Conservation (phyloP, 192 early-diverging fungal genomes). For the Oehlia diaphana region DNA sequence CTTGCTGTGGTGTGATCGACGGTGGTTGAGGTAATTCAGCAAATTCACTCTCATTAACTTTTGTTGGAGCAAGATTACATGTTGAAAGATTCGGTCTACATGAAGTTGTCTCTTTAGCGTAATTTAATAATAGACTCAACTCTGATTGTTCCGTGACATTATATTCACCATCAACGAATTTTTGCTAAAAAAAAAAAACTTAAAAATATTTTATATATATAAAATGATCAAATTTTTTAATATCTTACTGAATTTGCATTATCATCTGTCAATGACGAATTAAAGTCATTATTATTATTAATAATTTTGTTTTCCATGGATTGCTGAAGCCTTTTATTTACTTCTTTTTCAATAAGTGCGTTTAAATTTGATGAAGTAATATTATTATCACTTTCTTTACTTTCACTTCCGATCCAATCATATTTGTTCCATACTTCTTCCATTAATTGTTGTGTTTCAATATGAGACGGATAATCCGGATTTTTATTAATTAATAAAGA, state of each 20-base stretch:
- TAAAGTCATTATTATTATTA: background rate
- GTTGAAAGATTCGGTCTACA: background rate
- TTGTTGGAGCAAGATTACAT: background rate
- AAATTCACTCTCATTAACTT: background rate
- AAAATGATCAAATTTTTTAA: background rate
- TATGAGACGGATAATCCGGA: background rate
- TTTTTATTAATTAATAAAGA: background rate
- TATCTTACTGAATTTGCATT: background rate
- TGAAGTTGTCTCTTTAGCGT: background rate
- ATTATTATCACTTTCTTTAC: background rate
- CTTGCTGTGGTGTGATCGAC: background rate
- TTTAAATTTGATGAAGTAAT: background rate
- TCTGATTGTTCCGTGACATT: background rate
- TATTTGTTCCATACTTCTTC: background rate
- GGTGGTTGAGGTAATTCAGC: background rate
- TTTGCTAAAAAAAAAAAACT: background rate
- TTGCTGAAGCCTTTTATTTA: background rate
- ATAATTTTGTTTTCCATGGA: background rate
- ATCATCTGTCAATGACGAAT: background rate
- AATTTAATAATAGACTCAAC: background rate
- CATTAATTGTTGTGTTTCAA: background rate
- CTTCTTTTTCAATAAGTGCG: slow-evolving; percentile 8
- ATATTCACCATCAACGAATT: slow-evolving; percentile 4
- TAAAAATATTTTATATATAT: background rate
- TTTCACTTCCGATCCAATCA: background rate